Evolutionary conservation across 441 rosid species (phyloP).

Genomic region (Theobroma grandiflorum): DNA sequence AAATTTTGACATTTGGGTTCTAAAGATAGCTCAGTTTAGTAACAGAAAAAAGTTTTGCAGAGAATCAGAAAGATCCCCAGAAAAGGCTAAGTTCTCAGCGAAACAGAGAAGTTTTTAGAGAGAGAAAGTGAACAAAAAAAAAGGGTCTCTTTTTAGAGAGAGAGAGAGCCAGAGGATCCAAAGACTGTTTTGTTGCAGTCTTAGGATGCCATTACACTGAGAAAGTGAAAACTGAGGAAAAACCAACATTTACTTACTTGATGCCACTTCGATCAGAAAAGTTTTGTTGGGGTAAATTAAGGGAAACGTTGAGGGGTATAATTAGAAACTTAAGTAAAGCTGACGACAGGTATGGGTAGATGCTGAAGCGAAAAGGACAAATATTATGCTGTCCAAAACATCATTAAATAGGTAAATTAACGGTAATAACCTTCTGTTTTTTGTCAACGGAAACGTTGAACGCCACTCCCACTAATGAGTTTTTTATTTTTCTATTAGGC

Average conservation of each 20-base stretch:
- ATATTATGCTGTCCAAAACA: neutral
- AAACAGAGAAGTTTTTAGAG: slow-evolving; percentile 12
- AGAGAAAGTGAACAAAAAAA: slow-evolving; percentile 17
- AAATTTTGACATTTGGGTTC: slow-evolving; percentile 5
- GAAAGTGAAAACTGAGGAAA: slow-evolving; percentile 25
- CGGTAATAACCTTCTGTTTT: slow-evolving; percentile 12
- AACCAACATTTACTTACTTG: slow-evolving; percentile 22
- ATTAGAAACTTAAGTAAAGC: slow-evolving; percentile 28
- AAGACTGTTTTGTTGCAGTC: slow-evolving; percentile 31
- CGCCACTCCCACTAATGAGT: neutral
- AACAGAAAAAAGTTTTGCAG: slow-evolving; percentile 31
- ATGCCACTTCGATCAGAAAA: neutral
- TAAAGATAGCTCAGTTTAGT: slow-evolving; percentile 25
- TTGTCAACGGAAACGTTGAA: slow-evolving; percentile 29
- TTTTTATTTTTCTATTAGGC: too few species aligned
- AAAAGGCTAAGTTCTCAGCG: slow-evolving; percentile 25
- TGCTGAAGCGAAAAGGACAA: slow-evolving; percentile 27
- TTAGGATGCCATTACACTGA: slow-evolving; percentile 51
- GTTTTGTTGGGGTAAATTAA: slow-evolving; percentile 12
- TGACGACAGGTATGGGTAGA: slow-evolving; percentile 11
- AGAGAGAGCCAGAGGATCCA: slow-evolving; percentile 40
- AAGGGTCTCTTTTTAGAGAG: neutral
- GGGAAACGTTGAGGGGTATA: slow-evolving; percentile 24
- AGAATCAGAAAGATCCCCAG: slow-evolving; percentile 32
- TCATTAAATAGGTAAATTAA: neutral